These are phyloP conservation scores for Sanghuangporus weigelae DNA, from an alignment of 1,284 basidiomycete genomes.

Conservation along the genomic window DNA sequence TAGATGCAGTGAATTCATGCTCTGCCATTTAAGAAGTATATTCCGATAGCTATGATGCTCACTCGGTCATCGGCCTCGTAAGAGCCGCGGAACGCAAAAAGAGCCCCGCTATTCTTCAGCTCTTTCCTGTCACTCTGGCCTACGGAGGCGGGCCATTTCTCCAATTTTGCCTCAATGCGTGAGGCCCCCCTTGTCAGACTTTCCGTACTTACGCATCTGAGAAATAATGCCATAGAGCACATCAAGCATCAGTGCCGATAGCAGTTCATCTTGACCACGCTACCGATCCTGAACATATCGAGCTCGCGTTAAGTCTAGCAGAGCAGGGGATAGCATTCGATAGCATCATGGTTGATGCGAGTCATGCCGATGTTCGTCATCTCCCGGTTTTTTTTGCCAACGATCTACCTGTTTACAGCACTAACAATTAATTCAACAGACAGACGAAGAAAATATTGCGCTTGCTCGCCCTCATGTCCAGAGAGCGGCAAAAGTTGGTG, in stretches of 20 bases:
- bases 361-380: slow-evolving; percentile 37
- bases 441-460: slow-evolving; percentile 44
- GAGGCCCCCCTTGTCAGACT: slow-evolving; percentile 11
- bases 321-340: slow-evolving; percentile 45
- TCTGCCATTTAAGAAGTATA: background rate
- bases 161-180: slow-evolving; percentile 42
- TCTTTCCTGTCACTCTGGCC: slow-evolving; percentile 42
- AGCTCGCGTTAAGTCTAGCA: slow-evolving; percentile 40
- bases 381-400: background rate
- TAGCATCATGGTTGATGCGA: slow-evolving; percentile 49
- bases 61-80: slow-evolving; percentile 41
- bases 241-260: slow-evolving; percentile 42
- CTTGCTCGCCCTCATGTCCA: slow-evolving; percentile 42
- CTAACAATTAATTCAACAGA: no score
- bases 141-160: slow-evolving; percentile 45
- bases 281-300: slow-evolving; percentile 41
- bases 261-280: slow-evolving; percentile 47
- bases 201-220: background rate
- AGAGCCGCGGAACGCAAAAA: slow-evolving; percentile 40
- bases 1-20: background rate
- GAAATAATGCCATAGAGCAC: slow-evolving; percentile 28
- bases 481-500: slow-evolving; percentile 35
- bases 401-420: no score
- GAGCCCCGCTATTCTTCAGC: slow-evolving; percentile 41
- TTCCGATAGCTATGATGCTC: slow-evolving; percentile 38